These are phyloP conservation scores for Cyberlindnera misumaiensis DNA, from an alignment of 805 yeast genomes.

Conservation along the genomic window DNA sequence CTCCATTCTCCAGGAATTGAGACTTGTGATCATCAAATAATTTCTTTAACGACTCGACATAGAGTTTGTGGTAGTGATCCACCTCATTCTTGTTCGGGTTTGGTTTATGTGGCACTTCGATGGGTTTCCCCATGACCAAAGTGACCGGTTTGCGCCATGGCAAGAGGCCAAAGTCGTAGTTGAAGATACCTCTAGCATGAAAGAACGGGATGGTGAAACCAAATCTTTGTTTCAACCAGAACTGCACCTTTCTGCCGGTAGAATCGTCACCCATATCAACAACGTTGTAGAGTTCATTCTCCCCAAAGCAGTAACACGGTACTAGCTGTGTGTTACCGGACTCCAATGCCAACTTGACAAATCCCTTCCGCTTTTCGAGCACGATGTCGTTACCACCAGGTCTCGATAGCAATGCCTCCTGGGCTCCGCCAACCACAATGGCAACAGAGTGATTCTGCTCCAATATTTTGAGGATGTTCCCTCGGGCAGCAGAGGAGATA, in stretches of 20 bases:
- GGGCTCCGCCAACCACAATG: constrained; percentile 94
- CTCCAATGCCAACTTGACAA: constrained; percentile 78
- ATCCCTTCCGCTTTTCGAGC: constrained; percentile 75
- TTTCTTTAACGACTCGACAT: constrained; percentile 54
- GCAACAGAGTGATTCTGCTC: constrained; percentile 67
- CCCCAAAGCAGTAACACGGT: constrained; percentile 90
- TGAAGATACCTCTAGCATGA: constrained; percentile 87
- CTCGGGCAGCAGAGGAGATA: constrained; percentile 73
- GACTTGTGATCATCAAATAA: constrained; percentile 64
- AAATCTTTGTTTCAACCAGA: constrained; percentile 59
- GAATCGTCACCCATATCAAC: constrained; percentile 38
- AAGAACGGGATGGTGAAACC: constrained; percentile 90
- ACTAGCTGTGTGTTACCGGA: constrained; percentile 74
- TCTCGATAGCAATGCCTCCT: constrained; percentile 68
- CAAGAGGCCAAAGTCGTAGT: constrained; percentile 84
- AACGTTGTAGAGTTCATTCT: constrained; percentile 57
- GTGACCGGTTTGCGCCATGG: constrained; percentile 81
- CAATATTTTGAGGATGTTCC: constrained; percentile 61
- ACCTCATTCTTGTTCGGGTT: constrained; percentile 43
- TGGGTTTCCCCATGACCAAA: constrained; percentile 68
- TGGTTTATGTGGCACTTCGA: constrained; percentile 44
- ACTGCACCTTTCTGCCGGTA: constrained; percentile 50
- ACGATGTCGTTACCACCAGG: constrained; percentile 62
- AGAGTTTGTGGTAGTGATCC: constrained; percentile 65
- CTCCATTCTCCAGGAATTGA: constrained; percentile 29